Evolutionary conservation across 1,284 basidiomycete genomes (phyloP), one percentile per base, ranked within the genome.

Genomic region (Cystobasidium slooffiae): DNA sequence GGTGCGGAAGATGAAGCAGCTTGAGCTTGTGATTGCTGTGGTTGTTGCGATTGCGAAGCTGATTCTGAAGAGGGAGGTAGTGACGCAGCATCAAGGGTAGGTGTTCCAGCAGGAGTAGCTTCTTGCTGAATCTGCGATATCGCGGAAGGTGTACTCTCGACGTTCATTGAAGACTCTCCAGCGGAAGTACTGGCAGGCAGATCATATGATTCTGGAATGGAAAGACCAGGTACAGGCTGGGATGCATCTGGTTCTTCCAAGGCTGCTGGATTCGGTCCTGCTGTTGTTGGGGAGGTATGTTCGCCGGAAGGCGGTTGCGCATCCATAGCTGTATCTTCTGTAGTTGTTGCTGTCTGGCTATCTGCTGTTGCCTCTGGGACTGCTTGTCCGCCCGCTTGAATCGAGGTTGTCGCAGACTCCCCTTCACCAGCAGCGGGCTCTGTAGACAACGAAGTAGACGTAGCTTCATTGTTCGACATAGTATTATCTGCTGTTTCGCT

Each of bases 21-120:
- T 22, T 24, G 31, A 22, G 37, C 49, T 16, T 44, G 7, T 43
- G 44, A 1, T 37, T 24, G 18, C 24, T 24, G 44, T 49, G 44
- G 61, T 1, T 16, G 12, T 49, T 63, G 44, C 6, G 16, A 8
- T 62, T 62, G 59, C 12, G 20, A 37, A 39, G 20, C 18, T 39
- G 49, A 18, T 12, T 14, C 31, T 31, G n/a, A 10, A 18, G 12
- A 18, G 22, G 44, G 12, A 14, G 59, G 20, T 6, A 66, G 47
- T 7, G 64, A 24, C 6, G 64, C 64, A 3, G 64, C 37, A n/a
- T 22, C 39, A 14, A 47, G 51, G n/a, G 64, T 53, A 39, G 64
- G 64, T 31, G 64, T 66, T 14, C 64, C 64, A 49, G 51, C 41
- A 22, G 64, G 64, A 7, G 64, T 66, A 8, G 51, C 64, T 22